These are phyloP conservation scores for Chlorella sp. DNA, from an alignment of 139 green algal species.

Conservation along the genomic window DNA sequence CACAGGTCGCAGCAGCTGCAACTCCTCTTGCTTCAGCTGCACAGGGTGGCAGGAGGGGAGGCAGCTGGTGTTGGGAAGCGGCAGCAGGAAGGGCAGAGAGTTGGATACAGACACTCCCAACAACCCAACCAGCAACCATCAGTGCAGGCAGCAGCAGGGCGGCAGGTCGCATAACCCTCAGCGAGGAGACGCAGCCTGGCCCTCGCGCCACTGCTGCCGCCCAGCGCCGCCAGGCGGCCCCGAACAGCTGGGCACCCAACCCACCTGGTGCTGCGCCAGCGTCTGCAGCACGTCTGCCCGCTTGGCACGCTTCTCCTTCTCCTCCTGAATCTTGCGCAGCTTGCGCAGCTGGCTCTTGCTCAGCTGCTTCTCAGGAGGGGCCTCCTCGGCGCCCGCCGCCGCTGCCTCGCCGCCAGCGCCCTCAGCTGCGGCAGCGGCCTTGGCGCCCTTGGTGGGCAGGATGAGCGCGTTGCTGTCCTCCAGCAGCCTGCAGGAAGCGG, in stretches of 20 bases:
- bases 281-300: conserved; percentile 45
- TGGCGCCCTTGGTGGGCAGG: conserved; percentile 29
- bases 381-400: neutral
- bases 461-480: conserved; percentile 57
- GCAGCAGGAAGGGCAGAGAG: too few species aligned
- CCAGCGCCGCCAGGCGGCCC: too few species aligned
- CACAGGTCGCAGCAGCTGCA: conserved; percentile 63
- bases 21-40: conserved; percentile 35
- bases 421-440: neutral
- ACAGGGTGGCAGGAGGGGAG: neutral
- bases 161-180: too few species aligned
- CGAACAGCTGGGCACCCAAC: neutral
- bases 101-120: too few species aligned
- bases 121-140: too few species aligned
- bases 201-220: too few species aligned
- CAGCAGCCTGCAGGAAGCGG: conserved; percentile 6
- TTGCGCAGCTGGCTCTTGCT: conserved; percentile 82
- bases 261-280: conserved; percentile 44
- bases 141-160: too few species aligned
- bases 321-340: conserved; percentile 73
- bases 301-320: conserved; percentile 64
- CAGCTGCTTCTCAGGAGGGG: conserved; percentile 24
- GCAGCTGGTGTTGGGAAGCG: neutral
- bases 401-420: neutral
- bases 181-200: too few species aligned